These are phyloP conservation scores for Podosphaera xanthii DNA, from an alignment of 2,329 filamentous ascomycete genomes.

Conservation along the genomic window DNA sequence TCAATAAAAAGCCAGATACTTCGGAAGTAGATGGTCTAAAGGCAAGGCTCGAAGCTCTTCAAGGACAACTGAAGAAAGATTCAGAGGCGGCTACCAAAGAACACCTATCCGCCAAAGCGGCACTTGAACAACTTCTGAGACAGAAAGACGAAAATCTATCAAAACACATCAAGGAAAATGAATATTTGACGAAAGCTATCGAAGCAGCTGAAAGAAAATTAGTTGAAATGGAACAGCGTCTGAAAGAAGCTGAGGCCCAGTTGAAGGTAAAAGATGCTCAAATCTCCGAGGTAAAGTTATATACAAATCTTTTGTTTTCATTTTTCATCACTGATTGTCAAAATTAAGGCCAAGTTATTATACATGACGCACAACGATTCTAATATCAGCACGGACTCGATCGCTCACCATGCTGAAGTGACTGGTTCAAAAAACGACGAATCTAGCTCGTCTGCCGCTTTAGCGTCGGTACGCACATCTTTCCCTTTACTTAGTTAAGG, in stretches of 20 bases:
- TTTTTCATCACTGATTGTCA: too few species aligned
- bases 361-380: too few species aligned
- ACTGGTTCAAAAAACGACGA: too few species aligned
- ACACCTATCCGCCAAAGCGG: constrained; percentile 17
- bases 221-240: constrained; percentile 18
- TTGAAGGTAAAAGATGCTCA: constrained; percentile 36
- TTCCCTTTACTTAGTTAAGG: too few species aligned
- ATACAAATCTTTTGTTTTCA: too few species aligned
- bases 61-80: constrained; percentile 21
- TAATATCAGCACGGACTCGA: too few species aligned
- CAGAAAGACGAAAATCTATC: constrained; percentile 30
- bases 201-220: constrained; percentile 26
- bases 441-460: too few species aligned
- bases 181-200: constrained; percentile 32
- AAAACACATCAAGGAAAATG: constrained; percentile 16
- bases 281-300: constrained; percentile 35
- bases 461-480: too few species aligned
- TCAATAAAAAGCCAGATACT: constrained; percentile 32
- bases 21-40: constrained; percentile 28
- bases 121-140: constrained; percentile 15
- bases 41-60: constrained; percentile 25
- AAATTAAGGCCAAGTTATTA: too few species aligned
- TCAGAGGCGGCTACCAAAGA: constrained; percentile 17
- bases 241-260: constrained; percentile 19
- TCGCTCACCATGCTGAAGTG: too few species aligned